Evolutionary conservation across 2,329 filamentous ascomycete species (phyloP), one percentile per base, ranked within the genome.

Genomic region (Emergomyces pasteurianus): DNA sequence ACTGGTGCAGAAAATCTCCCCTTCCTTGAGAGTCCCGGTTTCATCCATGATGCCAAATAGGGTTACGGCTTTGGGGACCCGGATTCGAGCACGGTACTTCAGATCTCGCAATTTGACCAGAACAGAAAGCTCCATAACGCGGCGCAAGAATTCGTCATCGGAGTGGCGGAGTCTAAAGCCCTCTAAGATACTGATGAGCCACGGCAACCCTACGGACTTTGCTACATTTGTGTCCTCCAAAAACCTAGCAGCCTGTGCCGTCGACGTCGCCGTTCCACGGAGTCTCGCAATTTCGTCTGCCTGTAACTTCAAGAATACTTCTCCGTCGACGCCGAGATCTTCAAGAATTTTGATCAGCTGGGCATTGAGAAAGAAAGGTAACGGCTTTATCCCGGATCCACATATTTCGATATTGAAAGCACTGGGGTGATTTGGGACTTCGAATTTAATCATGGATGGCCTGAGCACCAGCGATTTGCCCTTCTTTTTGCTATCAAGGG

Each of bases 331-430:
- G 0, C 81, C 80, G 71, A 92, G 84, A 65, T 95, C 90, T 68
- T 95, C 90, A 0, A 95, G 72, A 5, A 95, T 90, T 70, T 95
- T 95, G 74, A 95, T 90, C 63, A 92, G 79, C 65, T 89, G 89
- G 0, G 87, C 84, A 67, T 95, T 95, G 1, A 95, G 79, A 21
- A 85, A 83, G 65, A 92, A 78, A 0, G 82, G 82, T 7, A 92
- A 79, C 0, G 88, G 86, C 58, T 80, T 83, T 43, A 83, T 84
- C 0, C 84, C 85, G 49, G 83, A 80, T 78, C 65, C 65, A 50
- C 68, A 69, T 10, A 68, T 64, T 52, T 69, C 68, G 26, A 69
- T 69, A 58, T 68, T 66, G 26, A 54, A 64, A n/a, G 28, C 50
- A 36, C 21, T 23, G 5, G 5, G 12, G 3, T 65, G 62, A 23